Conservation (phyloP, 768 basidiomycete species). For the Leccinum barrowsii region DNA sequence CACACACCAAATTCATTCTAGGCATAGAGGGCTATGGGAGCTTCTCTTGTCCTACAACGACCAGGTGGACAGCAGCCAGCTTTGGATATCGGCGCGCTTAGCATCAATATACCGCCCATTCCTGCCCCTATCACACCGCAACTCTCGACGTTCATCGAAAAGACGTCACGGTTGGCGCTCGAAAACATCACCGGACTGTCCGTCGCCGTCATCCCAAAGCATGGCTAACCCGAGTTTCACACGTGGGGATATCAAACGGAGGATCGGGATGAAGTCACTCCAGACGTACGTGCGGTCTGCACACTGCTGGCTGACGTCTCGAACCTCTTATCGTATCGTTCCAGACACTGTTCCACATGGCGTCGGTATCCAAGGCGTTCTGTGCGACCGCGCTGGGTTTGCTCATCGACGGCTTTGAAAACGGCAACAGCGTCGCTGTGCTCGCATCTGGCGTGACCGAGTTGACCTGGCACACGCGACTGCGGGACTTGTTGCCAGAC, state of each 20-base stretch:
- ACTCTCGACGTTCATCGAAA: constrained; percentile 17
- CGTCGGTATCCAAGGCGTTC: constrained; percentile 40
- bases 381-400: constrained; percentile 38
- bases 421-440: constrained; percentile 32
- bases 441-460: constrained; percentile 30
- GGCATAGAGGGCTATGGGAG: constrained; percentile 79
- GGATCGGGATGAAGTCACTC: constrained; percentile 28
- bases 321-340: background rate
- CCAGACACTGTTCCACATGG: constrained; percentile 37
- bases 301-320: background rate
- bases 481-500: constrained; percentile 34
- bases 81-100: constrained; percentile 55
- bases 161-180: constrained; percentile 7
- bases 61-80: constrained; percentile 33
- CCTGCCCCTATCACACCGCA: constrained; percentile 26
- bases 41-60: constrained; percentile 56
- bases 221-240: constrained; percentile 29
- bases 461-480: constrained; percentile 36
- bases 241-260: constrained; percentile 37
- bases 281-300: constrained; percentile 25
- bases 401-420: constrained; percentile 39
- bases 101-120: constrained; percentile 50
- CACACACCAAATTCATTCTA: constrained; percentile 25
- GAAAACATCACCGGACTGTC: constrained; percentile 32
- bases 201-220: constrained; percentile 23